These are phyloP conservation scores for Prunus mongolica DNA, from an alignment of 306 rosid species.

Conservation along the genomic window DNA sequence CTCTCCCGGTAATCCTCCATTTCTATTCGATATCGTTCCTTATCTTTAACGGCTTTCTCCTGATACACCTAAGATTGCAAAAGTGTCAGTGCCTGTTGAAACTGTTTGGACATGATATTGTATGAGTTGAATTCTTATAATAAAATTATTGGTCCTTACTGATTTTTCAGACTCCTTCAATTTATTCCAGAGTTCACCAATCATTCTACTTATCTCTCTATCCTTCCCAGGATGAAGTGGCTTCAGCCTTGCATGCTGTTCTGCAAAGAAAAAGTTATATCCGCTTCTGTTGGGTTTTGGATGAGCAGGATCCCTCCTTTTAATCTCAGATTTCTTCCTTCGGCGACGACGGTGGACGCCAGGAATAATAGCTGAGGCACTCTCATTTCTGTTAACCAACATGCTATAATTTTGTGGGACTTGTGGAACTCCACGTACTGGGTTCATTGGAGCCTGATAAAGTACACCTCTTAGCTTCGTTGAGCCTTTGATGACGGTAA, in stretches of 20 bases:
- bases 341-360: conserved; percentile 68
- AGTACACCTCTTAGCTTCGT: conserved; percentile 81
- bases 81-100: conserved; percentile 3
- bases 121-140: not conserved
- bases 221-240: conserved; percentile 80
- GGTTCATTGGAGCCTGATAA: conserved; percentile 49
- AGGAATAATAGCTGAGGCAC: conserved; percentile 25
- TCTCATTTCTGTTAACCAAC: conserved; percentile 24
- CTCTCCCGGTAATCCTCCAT: conserved; percentile 81
- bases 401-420: conserved; percentile 16
- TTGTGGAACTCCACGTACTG: conserved; percentile 15
- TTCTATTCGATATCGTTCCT: conserved; percentile 70
- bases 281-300: conserved; percentile 97
- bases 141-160: conserved; percentile 34
- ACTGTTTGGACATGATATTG: not conserved
- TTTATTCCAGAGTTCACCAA: conserved; percentile 93
- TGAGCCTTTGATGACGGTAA: conserved; percentile 69
- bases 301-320: conserved; percentile 80
- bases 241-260: conserved; percentile 85
- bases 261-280: conserved; percentile 90
- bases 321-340: conserved; percentile 79
- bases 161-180: conserved; percentile 53
- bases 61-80: conserved; percentile 62
- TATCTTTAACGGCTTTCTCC: conserved; percentile 80
- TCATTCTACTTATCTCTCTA: conserved; percentile 84